Percentiles rank a stretch among this genome's conserved stretches.
These are phyloP conservation scores for Fraxinus dipetala DNA, from an alignment of 305 asterid genomes.

Conservation along the genomic window DNA sequence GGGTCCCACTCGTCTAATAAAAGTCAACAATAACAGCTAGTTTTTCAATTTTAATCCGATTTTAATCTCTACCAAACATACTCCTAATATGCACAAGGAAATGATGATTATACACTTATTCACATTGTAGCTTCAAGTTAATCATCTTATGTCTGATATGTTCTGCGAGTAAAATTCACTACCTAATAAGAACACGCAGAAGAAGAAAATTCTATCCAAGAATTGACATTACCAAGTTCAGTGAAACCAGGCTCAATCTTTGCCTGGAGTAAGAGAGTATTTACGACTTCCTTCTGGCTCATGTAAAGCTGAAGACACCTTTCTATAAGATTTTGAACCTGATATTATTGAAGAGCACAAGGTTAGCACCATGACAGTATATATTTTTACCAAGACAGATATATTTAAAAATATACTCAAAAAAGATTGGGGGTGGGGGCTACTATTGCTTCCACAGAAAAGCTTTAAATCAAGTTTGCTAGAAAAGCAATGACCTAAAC, in stretches of 20 bases:
- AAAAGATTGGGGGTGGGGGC: background rate
- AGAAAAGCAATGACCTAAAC: background rate
- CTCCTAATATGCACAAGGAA: background rate
- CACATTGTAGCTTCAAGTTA: background rate
- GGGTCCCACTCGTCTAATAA: no score
- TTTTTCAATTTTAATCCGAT: no score
- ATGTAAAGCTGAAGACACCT: conserved; percentile 96
- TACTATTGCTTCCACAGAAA: background rate
- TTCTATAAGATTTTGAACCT: conserved; percentile 93
- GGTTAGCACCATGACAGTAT: background rate
- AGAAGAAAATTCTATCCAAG: background rate
- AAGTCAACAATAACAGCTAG: no score
- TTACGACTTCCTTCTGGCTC: conserved; percentile 71
- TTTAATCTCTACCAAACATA: no score
- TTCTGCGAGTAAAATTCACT: background rate
- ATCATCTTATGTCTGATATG: background rate
- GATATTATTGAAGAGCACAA: background rate
- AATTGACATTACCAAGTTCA: conserved; percentile 58
- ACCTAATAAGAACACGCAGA: background rate
- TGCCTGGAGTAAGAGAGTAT: conserved; percentile 65
- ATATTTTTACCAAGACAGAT: background rate
- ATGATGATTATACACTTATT: background rate
- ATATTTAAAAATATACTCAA: background rate
- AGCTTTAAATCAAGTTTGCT: background rate
- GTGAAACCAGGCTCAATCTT: conserved; percentile 87